phyloP scores from a whole-genome alignment of 164 flowering plant genomes.

The Vitis vinifera region DNA sequence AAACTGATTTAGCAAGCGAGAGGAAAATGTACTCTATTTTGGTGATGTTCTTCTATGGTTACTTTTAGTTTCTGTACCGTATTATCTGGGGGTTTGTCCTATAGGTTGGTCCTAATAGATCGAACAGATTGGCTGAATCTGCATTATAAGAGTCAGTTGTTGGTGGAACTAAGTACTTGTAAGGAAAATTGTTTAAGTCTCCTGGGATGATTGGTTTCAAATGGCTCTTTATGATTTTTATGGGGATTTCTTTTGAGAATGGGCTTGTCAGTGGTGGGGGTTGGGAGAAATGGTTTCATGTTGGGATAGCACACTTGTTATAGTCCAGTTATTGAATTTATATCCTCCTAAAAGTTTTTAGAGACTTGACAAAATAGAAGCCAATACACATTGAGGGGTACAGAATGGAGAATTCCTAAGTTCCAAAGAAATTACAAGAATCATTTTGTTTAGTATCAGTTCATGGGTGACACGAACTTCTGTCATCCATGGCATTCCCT shows the following conservation, averaged over 20 bases:
- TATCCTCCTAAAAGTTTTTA: neutral
- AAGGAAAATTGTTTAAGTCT: too few species aligned
- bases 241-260: too few species aligned
- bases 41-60: neutral
- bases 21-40: neutral
- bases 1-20: neutral
- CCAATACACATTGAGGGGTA: neutral
- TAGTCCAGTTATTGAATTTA: neutral
- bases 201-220: too few species aligned
- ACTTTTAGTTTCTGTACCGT: neutral
- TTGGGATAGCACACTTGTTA: neutral
- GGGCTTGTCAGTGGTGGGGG: too few species aligned
- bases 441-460: neutral
- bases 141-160: too few species aligned
- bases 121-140: too few species aligned
- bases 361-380: neutral
- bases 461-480: neutral
- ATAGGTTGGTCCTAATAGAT: too few species aligned
- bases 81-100: neutral
- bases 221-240: too few species aligned
- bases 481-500: neutral
- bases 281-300: too few species aligned
- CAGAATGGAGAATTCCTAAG: neutral
- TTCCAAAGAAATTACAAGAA: neutral
- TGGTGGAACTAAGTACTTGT: too few species aligned